phyloP scores from a whole-genome alignment of 495 filamentous ascomycete species.

The Lophiostoma macrostomum region DNA sequence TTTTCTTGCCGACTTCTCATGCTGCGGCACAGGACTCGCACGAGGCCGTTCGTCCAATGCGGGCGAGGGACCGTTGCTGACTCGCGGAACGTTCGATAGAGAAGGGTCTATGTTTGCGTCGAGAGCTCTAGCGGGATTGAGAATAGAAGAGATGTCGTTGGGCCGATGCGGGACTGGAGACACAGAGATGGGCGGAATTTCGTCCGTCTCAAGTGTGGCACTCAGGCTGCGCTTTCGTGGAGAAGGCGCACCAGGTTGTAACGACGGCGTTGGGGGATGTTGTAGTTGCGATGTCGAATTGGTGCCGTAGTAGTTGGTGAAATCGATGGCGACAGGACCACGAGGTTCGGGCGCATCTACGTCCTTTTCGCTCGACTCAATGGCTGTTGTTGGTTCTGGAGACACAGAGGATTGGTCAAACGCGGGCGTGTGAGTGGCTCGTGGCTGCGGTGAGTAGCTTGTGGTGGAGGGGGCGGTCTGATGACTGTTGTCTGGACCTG shows the following conservation, averaged over 20 bases:
- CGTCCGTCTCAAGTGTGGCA: conserved; percentile 38
- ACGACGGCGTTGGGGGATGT: conserved; percentile 44
- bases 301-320: conserved; percentile 36
- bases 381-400: conserved; percentile 19
- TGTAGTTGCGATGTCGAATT: conserved; percentile 36
- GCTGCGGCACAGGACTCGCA: conserved; percentile 36
- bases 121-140: conserved; percentile 12
- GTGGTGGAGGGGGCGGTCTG: conserved; percentile 25
- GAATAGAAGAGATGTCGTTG: conserved; percentile 22
- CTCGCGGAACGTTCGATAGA: conserved; percentile 8
- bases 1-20: conserved; percentile 19
- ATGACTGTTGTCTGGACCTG: conserved; percentile 51
- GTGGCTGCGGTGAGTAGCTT: conserved; percentile 29
- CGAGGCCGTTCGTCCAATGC: not conserved
- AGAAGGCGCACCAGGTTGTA: conserved; percentile 48
- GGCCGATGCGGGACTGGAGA: conserved; percentile 31
- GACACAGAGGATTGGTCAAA: conserved; percentile 19
- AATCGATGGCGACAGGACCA: conserved; percentile 38
- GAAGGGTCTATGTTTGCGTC: conserved; percentile 31
- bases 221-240: conserved; percentile 68
- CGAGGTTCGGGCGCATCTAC: conserved; percentile 8
- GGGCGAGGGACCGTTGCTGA: not conserved
- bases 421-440: conserved; percentile 5
- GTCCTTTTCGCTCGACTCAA: conserved; percentile 24
- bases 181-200: conserved; percentile 41